Conservation (phyloP, 768 basidiomycete genomes). For the Lepiota venenata region DNA sequence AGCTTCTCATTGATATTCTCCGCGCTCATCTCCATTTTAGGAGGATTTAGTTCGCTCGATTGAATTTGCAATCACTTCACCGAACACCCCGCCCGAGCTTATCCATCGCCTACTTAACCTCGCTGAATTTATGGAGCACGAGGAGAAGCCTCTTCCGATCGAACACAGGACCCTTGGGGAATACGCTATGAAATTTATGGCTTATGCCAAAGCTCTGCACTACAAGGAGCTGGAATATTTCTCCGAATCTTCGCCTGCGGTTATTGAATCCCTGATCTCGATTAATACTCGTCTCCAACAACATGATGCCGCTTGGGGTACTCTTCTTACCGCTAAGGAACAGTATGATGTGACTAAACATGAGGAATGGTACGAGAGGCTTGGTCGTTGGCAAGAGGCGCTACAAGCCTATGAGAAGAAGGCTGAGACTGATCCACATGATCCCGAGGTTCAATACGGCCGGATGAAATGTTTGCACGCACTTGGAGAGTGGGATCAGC, state of each 20-base stretch:
- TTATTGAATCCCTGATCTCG: constrained; percentile 92
- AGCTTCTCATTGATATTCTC: not conserved
- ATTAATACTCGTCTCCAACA: constrained; percentile 97
- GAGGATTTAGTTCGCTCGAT: constrained; percentile 93
- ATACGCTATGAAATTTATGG: constrained; percentile 89
- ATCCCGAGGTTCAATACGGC: constrained; percentile 78
- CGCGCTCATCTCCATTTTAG: constrained; percentile 34
- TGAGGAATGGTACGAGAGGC: constrained; percentile 97
- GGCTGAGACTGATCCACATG: constrained; percentile 68
- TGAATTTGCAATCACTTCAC: constrained; percentile 78
- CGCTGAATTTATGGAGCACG: constrained; percentile 99
- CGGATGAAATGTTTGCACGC: constrained; percentile 96
- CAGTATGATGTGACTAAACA: constrained; percentile 90
- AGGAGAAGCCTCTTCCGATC: constrained; percentile 93
- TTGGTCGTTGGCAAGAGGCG: constrained; percentile 96
- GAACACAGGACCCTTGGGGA: constrained; percentile 92
- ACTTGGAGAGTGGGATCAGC: constrained; percentile 94
- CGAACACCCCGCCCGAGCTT: constrained; percentile 78
- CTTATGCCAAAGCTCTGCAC: constrained; percentile 96
- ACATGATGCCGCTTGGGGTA: constrained; percentile 97
- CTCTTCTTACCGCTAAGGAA: constrained; percentile 83
- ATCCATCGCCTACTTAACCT: constrained; percentile 90
- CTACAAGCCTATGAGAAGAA: constrained; percentile 81
- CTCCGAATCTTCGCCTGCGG: constrained; percentile 82
- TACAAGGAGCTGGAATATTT: constrained; percentile 99